Base-by-base conservation (phyloP, 2,329 filamentous ascomycete species). In the Aspergillus sp. region DNA sequence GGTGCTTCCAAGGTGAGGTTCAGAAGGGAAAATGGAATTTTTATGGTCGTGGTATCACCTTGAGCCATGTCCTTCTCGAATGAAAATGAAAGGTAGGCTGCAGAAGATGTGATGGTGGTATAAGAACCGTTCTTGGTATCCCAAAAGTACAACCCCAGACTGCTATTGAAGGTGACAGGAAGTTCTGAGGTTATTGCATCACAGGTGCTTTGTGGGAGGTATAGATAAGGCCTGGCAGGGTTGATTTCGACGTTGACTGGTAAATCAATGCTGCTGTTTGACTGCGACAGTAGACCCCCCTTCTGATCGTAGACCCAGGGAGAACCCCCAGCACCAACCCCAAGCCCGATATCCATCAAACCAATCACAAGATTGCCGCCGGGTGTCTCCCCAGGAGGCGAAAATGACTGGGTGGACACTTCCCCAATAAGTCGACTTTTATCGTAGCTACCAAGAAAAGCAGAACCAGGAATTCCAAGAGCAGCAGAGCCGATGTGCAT, bases 111-210 rank as follows among this genome's bases (percentile, higher is more conserved):
- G 29, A 62, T 52, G 4, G 41, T 49, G 1, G 26, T 9, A 44
- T 57, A 63, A 10, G 44, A 27, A 3, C 54, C 41, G 29, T 65
- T 57, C 3, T 50, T 46, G 0, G 59, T 65, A 33, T 73, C 57
- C 71, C 71, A 74, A 12, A 68, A 51, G 45, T 73, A 74, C 4
- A 74, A 52, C 0, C 66, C 69, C 2, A 72, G 56, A 5, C 49
- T 48, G 2, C 57, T 41, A 35, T 71, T 52, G 48, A 62, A 72
- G 0, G 51, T 63, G 4, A 73, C 62, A 0, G 69, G 71, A 3
- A 74, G 58, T 7, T 65, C 38, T 0, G 51, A 30, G 1, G 70
- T 61, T 33, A 73, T 66, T 8, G 60, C 63, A 38, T 71, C 66
- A 52, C 71, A 74, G 0, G 69, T 70, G 4, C 62, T 61, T 29